Percentiles rank a stretch among this genome's conserved stretches.
Conservation (phyloP, 805 yeast genomes). For the Saccharomycopsis babjevae region DNA sequence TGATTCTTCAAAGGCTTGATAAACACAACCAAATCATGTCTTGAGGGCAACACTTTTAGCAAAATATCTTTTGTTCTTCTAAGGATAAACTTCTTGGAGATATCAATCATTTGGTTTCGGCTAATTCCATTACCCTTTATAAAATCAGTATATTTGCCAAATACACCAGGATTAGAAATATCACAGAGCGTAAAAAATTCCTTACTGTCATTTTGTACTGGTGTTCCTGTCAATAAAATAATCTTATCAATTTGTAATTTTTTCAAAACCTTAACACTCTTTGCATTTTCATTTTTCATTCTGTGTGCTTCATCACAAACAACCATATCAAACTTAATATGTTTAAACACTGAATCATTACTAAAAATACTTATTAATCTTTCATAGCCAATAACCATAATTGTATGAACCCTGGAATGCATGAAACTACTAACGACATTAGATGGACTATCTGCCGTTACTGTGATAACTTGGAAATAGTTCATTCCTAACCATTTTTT, state of each 20-base stretch:
- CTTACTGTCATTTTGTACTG: conserved; percentile 81
- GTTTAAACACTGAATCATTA: conserved; percentile 3
- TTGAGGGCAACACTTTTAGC: conserved; percentile 53
- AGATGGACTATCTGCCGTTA: conserved; percentile 39
- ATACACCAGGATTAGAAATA: conserved; percentile 74
- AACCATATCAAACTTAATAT: conserved; percentile 49
- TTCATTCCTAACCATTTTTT: conserved; percentile 73
- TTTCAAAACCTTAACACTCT: conserved; percentile 55
- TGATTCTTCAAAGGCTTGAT: conserved; percentile 67
- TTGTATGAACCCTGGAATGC: conserved; percentile 64
- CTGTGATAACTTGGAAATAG: conserved; percentile 54
- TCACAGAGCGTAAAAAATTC: conserved; percentile 78
- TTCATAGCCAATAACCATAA: conserved; percentile 82
- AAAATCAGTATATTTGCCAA: conserved; percentile 53
- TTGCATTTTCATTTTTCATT: conserved; percentile 64
- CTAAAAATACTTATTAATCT: conserved; percentile 40
- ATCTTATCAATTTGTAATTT: conserved; percentile 44
- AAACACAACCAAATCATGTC: conserved; percentile 67
- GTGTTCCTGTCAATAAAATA: conserved; percentile 76
- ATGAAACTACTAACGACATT: conserved; percentile 48
- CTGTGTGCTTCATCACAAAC: conserved; percentile 96
- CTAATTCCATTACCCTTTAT: conserved; percentile 29
- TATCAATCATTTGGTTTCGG: conserved; percentile 40
- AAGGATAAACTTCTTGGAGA: conserved; percentile 59
- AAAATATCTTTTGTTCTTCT: conserved; percentile 60